Base-by-base conservation (phyloP, 108 stramenopile genomes). In the Schizochytrium sp. region DNA sequence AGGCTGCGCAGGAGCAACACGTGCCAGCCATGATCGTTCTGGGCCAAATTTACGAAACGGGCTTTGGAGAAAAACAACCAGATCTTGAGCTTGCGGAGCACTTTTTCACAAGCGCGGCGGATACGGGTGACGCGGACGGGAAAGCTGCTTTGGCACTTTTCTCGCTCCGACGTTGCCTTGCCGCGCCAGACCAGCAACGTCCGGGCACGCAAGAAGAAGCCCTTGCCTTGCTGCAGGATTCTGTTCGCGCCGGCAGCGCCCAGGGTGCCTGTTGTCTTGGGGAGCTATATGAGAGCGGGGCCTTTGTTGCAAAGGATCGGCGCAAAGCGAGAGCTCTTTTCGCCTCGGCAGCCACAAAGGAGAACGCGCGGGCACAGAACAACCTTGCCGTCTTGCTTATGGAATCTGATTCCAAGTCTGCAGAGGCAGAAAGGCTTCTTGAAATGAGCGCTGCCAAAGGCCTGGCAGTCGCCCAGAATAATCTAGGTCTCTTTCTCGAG, bases 381-480 rank as follows among this genome's bases (percentile, higher is more conserved):
- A 83, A 83, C 76, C 51, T 83, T 12, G 76, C 48, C 48, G 76
- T 83, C 16, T 23, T 83, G 0, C 76, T 83, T 5, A 53, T 83
- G 76, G 45, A 47, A 8, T 6, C 44, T 6, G 51, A 83, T 4
- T 2, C 45, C 6, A 0, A 12, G 12, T 83, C 48, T 47, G 48
- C 16, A 0, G 76, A 83, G 51, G 76, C 48, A 6, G 23, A 25
- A 25, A 6, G 51, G 23, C 76, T 83, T 6, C 28, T 83, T 14
- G 76, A 83, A 34, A 83, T 83, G 19, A 83, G 76, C 51, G 6
- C 76, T 47, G 45, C 76, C n/a, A 83, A 83, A 45, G 76, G 76
- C n/a, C 28, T 83, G 10, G 76, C 51, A 6, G 5, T 53, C 8
- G 76, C 76, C 6, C 76, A 53, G 23, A 83, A 83, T 4, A 83